Evolutionary conservation across 1,139 yeast species (phyloP).

Genomic region (Debaryomyces nepalensis): DNA sequence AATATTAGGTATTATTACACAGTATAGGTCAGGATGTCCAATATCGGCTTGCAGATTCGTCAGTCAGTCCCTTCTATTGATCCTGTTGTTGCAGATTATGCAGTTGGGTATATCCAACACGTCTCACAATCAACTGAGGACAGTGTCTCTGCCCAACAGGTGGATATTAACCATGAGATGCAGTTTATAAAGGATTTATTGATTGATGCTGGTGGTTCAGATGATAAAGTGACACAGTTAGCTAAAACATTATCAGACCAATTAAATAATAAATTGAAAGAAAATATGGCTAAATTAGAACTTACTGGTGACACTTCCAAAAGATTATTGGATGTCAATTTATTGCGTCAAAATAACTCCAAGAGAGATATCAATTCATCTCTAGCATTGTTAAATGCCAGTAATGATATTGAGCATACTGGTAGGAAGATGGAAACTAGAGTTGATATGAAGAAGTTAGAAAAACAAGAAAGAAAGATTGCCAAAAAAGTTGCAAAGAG

Average conservation of each 20-base stretch:
- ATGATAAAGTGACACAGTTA: slow-evolving; percentile 57
- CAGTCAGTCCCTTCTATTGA: slow-evolving; percentile 88
- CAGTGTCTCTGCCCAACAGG: slow-evolving; percentile 75
- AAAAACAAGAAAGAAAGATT: slow-evolving; percentile 95
- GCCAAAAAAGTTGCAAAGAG: slow-evolving; percentile 96
- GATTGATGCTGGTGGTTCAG: slow-evolving; percentile 77
- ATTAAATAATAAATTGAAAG: slow-evolving; percentile 60
- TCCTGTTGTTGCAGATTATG: slow-evolving; percentile 88
- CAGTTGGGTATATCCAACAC: slow-evolving; percentile 86
- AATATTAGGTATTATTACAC: background rate
- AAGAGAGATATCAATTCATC: slow-evolving; percentile 77
- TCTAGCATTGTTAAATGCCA: slow-evolving; percentile 72
- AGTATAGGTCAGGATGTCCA: slow-evolving; percentile 43
- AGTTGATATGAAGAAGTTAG: slow-evolving; percentile 94
- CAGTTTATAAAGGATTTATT: slow-evolving; percentile 65
- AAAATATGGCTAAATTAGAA: slow-evolving; percentile 72
- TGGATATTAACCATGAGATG: slow-evolving; percentile 70
- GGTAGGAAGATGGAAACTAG: slow-evolving; percentile 92
- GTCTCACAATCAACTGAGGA: slow-evolving; percentile 76
- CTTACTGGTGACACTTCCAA: slow-evolving; percentile 80
- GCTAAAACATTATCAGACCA: slow-evolving; percentile 49
- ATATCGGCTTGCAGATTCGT: slow-evolving; percentile 71
- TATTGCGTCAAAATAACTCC: slow-evolving; percentile 59
- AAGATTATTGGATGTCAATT: slow-evolving; percentile 72
- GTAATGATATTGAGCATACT: slow-evolving; percentile 84